phyloP scores from a whole-genome alignment of 805 yeast genomes.

The Candida krabiensis region DNA sequence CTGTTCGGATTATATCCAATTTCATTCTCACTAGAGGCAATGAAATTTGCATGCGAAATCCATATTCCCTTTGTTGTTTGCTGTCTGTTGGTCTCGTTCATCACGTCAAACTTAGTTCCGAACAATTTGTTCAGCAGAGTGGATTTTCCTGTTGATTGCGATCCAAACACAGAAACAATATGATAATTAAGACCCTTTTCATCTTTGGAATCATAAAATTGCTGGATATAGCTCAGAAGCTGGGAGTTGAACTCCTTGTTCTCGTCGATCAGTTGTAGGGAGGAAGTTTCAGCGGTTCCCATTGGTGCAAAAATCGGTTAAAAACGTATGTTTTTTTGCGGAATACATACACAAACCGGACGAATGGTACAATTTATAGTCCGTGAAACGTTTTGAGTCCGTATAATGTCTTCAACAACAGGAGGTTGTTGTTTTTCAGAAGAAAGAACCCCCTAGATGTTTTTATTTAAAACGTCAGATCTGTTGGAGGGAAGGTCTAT shows the following conservation, averaged over 20 bases:
- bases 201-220: constrained; percentile 25
- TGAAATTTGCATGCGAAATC: constrained; percentile 58
- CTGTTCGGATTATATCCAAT: constrained; percentile 16
- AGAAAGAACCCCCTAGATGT: too few species aligned
- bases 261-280: constrained; percentile 66
- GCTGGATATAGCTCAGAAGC: constrained; percentile 31
- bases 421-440: too few species aligned
- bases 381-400: too few species aligned
- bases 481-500: too few species aligned
- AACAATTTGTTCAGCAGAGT: constrained; percentile 85
- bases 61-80: constrained; percentile 90
- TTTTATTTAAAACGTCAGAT: too few species aligned
- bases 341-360: too few species aligned
- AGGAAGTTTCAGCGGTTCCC: constrained; percentile 20
- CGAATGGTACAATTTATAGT: too few species aligned
- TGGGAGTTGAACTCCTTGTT: constrained; percentile 49
- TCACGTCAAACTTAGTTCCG: constrained; percentile 86
- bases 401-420: too few species aligned
- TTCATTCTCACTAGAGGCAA: constrained; percentile 27
- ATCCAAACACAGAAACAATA: constrained; percentile 93
- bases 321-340: too few species aligned
- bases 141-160: constrained; percentile 95
- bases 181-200: constrained; percentile 75
- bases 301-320: not conserved
- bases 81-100: constrained; percentile 83